A percentile compares a stretch with the other conserved stretches of the same genome.
Evolutionary conservation across 2,329 filamentous ascomycete genomes (phyloP).

Genomic region (Pseudocercospora vitis): DNA sequence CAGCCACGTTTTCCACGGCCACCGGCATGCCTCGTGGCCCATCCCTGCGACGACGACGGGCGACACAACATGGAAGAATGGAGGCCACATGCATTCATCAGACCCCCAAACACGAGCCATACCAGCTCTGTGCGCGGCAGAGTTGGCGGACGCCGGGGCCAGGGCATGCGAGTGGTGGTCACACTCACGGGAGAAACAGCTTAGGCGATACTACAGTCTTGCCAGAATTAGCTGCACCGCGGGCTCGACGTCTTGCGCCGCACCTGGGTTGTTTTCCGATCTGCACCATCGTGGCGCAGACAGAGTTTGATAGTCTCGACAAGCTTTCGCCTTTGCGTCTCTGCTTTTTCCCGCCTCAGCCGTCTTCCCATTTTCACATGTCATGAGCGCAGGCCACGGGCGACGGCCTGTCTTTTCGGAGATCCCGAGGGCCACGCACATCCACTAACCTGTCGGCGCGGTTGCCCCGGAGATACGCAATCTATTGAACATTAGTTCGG

Average conservation of each 20-base stretch:
- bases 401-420: background rate
- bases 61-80: slow-evolving; percentile 9
- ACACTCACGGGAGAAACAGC: no score
- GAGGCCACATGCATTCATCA: slow-evolving; percentile 8
- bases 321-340: background rate
- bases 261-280: slow-evolving; percentile 7
- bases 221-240: background rate
- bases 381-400: background rate
- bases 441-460: background rate
- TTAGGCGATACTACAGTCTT: no score
- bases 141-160: background rate
- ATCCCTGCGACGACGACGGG: slow-evolving; percentile 10
- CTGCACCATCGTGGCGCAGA: slow-evolving; percentile 1
- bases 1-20: slow-evolving; percentile 20
- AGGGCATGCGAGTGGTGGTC: background rate
- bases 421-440: background rate
- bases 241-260: background rate
- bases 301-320: background rate
- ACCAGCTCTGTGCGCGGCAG: background rate
- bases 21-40: slow-evolving; percentile 18
- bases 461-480: slow-evolving; percentile 4
- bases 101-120: slow-evolving; percentile 1
- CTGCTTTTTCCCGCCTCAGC: background rate
- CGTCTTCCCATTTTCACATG: background rate
- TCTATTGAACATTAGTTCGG: slow-evolving; percentile 8